Evolutionary conservation across 345 rosid species (phyloP).

Genomic region (Citrus hindsii): DNA sequence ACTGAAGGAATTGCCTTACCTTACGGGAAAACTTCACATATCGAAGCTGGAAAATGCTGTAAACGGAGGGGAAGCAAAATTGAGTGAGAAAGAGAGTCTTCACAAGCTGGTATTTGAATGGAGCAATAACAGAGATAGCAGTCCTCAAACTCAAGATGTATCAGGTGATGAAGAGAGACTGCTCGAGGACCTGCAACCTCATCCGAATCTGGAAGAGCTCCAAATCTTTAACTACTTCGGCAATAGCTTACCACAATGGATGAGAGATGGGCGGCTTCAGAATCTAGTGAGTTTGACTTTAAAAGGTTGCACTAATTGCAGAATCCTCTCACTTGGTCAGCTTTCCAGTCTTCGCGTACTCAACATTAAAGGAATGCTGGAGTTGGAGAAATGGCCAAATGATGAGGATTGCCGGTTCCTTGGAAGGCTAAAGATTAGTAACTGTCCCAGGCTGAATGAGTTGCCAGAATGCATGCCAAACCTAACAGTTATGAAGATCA

Average conservation of each 20-base stretch:
- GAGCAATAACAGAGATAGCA: not conserved
- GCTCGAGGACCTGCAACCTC: not conserved
- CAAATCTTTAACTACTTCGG: not conserved
- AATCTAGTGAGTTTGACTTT: not conserved
- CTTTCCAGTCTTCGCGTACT: not conserved
- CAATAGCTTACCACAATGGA: not conserved
- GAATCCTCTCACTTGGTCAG: not conserved
- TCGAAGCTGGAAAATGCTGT: conserved; percentile 16
- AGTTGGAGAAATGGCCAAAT: conserved; percentile 4
- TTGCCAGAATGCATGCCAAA: not conserved
- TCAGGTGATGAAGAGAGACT: not conserved
- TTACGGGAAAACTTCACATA: conserved; percentile 12
- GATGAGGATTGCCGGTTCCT: not conserved
- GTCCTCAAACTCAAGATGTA: not conserved
- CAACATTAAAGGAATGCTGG: not conserved
- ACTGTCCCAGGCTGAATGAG: conserved; percentile 12
- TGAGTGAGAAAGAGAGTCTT: conserved; percentile 5
- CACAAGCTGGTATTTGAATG: conserved; percentile 14
- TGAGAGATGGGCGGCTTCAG: not conserved
- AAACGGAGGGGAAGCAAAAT: conserved; percentile 1
- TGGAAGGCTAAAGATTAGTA: not conserved
- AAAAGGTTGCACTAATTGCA: not conserved
- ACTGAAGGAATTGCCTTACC: conserved; percentile 8
- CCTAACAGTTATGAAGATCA: conserved; percentile 5
- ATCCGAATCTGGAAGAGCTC: not conserved